Conservation (phyloP, 768 basidiomycete genomes). For the Coprinopsis cinerea region DNA sequence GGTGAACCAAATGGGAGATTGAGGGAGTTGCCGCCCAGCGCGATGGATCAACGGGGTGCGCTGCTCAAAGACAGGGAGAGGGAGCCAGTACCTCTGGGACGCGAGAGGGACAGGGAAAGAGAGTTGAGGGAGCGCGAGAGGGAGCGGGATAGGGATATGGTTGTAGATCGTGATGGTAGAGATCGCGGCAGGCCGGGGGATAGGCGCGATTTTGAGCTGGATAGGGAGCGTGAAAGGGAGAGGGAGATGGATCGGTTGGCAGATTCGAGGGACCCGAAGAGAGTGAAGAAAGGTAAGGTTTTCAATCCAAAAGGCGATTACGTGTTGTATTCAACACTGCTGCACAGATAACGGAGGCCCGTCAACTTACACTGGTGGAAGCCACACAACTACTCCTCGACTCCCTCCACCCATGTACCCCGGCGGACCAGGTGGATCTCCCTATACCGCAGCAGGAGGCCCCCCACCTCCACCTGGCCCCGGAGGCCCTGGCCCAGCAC, state of each 20-base stretch:
- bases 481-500: constrained; percentile 18
- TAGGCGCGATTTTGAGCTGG: not conserved
- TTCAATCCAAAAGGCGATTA: not conserved
- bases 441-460: not conserved
- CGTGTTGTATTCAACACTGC: too few relatives aligned
- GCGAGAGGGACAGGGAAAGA: constrained; percentile 19
- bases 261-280: constrained; percentile 12
- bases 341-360: constrained; percentile 1
- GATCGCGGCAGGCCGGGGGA: not conserved
- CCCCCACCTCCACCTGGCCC: not conserved
- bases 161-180: constrained; percentile 5
- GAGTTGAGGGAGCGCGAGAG: constrained; percentile 14
- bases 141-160: constrained; percentile 3
- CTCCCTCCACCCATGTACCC: constrained; percentile 5
- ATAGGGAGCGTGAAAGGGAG: not conserved
- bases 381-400: not conserved
- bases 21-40: constrained; percentile 14
- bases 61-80: constrained; percentile 25
- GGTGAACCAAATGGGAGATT: constrained; percentile 11
- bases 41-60: too few relatives aligned
- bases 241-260: constrained; percentile 7
- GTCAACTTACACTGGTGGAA: not conserved
- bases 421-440: constrained; percentile 3
- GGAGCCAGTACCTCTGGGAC: constrained; percentile 16
- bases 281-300: constrained; percentile 8